These are phyloP conservation scores for Gigaspora rosea DNA, from an alignment of 192 early-diverging fungal species.

Conservation along the genomic window DNA sequence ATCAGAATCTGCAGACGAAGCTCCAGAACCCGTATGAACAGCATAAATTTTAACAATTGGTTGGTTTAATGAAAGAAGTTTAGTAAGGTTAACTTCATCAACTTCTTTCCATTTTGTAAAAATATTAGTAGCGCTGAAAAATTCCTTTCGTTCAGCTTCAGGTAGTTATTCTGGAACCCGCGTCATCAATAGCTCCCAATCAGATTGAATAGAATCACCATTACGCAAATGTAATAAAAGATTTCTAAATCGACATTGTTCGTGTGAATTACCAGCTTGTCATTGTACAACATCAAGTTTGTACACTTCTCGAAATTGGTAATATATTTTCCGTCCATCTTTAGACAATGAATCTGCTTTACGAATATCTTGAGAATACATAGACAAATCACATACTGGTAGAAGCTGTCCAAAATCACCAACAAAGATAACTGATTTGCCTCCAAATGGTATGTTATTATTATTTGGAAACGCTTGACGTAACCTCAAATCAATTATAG, in stretches of 20 bases:
- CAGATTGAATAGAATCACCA: background rate
- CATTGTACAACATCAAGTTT: background rate
- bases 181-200: background rate
- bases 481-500: background rate
- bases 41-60: background rate
- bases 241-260: background rate
- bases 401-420: background rate
- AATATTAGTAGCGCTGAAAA: background rate
- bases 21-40: background rate
- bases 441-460: background rate
- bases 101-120: background rate
- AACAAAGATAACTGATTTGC: background rate
- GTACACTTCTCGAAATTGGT: background rate
- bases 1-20: background rate
- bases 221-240: background rate
- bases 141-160: too few relatives aligned
- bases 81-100: background rate
- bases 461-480: background rate
- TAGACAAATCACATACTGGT: background rate
- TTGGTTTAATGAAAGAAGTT: background rate
- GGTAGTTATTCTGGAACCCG: background rate
- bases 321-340: background rate
- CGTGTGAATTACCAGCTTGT: background rate
- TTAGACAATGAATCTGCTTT: background rate
- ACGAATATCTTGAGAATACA: background rate